Conservation (phyloP, 192 early-diverging fungal genomes). For the Pilobolus umbonatus region DNA sequence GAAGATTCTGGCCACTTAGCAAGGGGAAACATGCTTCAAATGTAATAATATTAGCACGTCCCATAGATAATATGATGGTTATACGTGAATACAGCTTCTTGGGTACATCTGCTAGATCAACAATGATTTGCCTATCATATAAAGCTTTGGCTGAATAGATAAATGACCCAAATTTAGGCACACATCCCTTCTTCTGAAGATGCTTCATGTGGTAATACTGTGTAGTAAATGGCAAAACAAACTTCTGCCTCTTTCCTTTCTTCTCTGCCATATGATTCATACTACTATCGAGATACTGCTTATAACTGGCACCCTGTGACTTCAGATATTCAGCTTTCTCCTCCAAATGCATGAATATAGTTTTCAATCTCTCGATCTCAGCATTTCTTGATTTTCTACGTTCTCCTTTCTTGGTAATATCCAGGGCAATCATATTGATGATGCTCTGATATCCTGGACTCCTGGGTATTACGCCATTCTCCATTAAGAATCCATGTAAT, state of each 20-base stretch:
- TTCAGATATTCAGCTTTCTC: conserved; percentile 83
- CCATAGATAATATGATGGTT: conserved; percentile 86
- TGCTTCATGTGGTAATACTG: conserved; percentile 94
- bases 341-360: conserved; percentile 78
- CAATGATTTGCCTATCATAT: conserved; percentile 87
- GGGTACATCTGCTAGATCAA: conserved; percentile 76
- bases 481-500: conserved; percentile 79
- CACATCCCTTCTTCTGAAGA: conserved; percentile 76
- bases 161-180: conserved; percentile 96
- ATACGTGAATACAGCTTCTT: conserved; percentile 88
- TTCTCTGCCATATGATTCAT: conserved; percentile 81
- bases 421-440: conserved; percentile 87
- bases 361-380: conserved; percentile 71
- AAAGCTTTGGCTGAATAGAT: conserved; percentile 96
- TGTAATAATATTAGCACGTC: conserved; percentile 85
- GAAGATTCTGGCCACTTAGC: conserved; percentile 55
- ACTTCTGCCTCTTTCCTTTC: conserved; percentile 58
- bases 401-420: conserved; percentile 89
- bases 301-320: conserved; percentile 84
- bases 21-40: conserved; percentile 81
- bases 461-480: conserved; percentile 60
- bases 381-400: conserved; percentile 68
- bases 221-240: conserved; percentile 81
- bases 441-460: conserved; percentile 88
- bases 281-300: conserved; percentile 87